Conservation (phyloP, 2,329 filamentous ascomycete species). For the Pestalotiopsis sp. region DNA sequence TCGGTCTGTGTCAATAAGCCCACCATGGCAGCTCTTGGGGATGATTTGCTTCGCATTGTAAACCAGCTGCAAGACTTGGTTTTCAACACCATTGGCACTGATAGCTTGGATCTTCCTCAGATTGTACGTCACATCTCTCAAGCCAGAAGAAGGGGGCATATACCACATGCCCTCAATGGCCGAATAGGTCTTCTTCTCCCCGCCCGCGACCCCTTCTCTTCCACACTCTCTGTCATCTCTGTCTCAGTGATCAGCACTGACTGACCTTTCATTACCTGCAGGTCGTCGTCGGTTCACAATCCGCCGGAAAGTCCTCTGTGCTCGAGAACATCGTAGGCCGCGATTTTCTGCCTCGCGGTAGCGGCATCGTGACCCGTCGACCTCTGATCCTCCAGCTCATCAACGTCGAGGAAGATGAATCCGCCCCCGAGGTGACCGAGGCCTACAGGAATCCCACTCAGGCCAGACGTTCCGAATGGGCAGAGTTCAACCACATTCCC, state of each 20-base stretch:
- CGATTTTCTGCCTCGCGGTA: conserved; percentile 94
- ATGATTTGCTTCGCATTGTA: conserved; percentile 92
- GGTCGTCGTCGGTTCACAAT: conserved; percentile 98
- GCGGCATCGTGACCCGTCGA: conserved; percentile 92
- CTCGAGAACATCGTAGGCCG: conserved; percentile 98
- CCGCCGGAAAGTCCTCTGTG: conserved; percentile 96
- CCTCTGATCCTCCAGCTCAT: conserved; percentile 97
- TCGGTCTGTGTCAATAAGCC: conserved; percentile 4
- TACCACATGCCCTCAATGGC: too few species aligned
- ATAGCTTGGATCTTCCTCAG: conserved; percentile 95
- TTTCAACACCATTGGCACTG: conserved; percentile 99
- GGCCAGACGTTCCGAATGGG: conserved; percentile 73
- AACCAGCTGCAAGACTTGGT: conserved; percentile 99
- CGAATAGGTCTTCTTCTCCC: too few species aligned
- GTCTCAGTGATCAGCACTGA: conserved; percentile 18
- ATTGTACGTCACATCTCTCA: conserved; percentile 69
- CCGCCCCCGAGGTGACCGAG: conserved; percentile 64
- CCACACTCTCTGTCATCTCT: not conserved
- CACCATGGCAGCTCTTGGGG: conserved; percentile 88
- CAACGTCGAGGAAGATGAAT: conserved; percentile 83
- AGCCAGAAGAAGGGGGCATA: not conserved
- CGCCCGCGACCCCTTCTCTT: conserved; percentile 12
- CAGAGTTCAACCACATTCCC: conserved; percentile 94
- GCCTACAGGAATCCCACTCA: conserved; percentile 80
- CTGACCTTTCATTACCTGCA: conserved; percentile 38